Conservation (phyloP, 2,329 filamentous ascomycete species). For the Colletotrichum orchidophilum region DNA sequence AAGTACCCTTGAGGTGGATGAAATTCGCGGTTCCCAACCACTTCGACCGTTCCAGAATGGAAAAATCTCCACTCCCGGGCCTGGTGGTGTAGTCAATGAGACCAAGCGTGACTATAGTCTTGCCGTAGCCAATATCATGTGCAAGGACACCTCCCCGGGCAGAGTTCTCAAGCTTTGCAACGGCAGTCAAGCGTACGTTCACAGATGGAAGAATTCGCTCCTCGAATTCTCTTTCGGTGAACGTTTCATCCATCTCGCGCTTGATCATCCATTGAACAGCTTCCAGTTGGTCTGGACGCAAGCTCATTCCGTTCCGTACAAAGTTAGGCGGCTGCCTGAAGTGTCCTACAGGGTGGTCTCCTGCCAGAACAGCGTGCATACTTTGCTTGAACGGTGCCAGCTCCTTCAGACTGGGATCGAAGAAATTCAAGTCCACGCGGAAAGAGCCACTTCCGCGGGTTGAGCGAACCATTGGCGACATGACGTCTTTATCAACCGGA, state of each 20-base stretch:
- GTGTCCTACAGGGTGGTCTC: neutral
- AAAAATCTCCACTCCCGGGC: conserved; percentile 28
- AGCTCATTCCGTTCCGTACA: neutral
- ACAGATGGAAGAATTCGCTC: conserved; percentile 46
- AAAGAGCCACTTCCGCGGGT: neutral
- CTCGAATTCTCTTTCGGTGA: conserved; percentile 49
- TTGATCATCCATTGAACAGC: conserved; percentile 40
- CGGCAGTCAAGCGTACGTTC: conserved; percentile 45
- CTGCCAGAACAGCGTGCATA: conserved; percentile 33
- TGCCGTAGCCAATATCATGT: conserved; percentile 56
- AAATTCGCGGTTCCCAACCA: conserved; percentile 14
- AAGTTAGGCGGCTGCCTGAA: conserved; percentile 32
- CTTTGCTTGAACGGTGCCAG: conserved; percentile 41
- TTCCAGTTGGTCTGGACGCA: conserved; percentile 37
- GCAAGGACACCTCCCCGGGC: conserved; percentile 51
- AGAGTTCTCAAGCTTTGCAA: conserved; percentile 39
- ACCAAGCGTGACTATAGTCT: conserved; percentile 52
- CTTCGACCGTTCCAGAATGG: conserved; percentile 30
- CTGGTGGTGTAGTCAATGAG: conserved; percentile 42
- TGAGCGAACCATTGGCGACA: conserved; percentile 10
- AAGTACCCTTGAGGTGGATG: conserved; percentile 44
- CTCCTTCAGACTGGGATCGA: conserved; percentile 28
- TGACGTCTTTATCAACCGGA: neutral
- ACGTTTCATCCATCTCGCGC: conserved; percentile 38
- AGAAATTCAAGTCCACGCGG: conserved; percentile 1